A percentile compares a stretch with the other conserved stretches of the same genome.
phyloP scores from a whole-genome alignment of 2,329 filamentous ascomycete genomes.

The Diplodia sapinea region DNA sequence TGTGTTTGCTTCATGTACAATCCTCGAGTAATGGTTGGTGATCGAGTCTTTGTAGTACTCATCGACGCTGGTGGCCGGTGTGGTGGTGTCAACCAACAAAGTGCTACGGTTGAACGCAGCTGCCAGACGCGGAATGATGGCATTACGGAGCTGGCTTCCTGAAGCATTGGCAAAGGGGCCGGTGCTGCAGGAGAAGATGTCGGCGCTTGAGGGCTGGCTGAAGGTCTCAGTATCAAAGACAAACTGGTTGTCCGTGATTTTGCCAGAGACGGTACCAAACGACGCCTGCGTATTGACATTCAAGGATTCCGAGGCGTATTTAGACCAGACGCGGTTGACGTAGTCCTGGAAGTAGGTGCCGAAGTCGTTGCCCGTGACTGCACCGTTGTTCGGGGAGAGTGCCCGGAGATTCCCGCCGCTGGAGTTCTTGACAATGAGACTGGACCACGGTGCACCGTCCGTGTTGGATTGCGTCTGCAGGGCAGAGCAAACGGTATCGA shows the following conservation, averaged over 20 bases:
- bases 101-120: conserved; percentile 79
- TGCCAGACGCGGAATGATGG: conserved; percentile 73
- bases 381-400: conserved; percentile 54
- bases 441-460: conserved; percentile 66
- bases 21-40: conserved; percentile 64
- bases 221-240: conserved; percentile 47
- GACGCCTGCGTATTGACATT: conserved; percentile 70
- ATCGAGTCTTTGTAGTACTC: conserved; percentile 45
- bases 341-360: conserved; percentile 59
- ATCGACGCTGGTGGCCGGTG: conserved; percentile 46
- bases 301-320: conserved; percentile 54
- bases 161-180: conserved; percentile 62
- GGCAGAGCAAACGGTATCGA: conserved; percentile 60
- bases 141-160: conserved; percentile 51
- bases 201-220: conserved; percentile 44
- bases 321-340: conserved; percentile 58
- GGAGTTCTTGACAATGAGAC: conserved; percentile 56
- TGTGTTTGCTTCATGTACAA: conserved; percentile 65
- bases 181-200: conserved; percentile 68
- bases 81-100: conserved; percentile 56
- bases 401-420: conserved; percentile 49
- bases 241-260: conserved; percentile 52
- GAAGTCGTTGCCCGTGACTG: conserved; percentile 57
- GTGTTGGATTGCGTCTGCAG: conserved; percentile 61
- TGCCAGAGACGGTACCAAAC: conserved; percentile 60